These are phyloP conservation scores for Tetracladium setigerum DNA, from an alignment of 495 filamentous ascomycete species.

Conservation along the genomic window DNA sequence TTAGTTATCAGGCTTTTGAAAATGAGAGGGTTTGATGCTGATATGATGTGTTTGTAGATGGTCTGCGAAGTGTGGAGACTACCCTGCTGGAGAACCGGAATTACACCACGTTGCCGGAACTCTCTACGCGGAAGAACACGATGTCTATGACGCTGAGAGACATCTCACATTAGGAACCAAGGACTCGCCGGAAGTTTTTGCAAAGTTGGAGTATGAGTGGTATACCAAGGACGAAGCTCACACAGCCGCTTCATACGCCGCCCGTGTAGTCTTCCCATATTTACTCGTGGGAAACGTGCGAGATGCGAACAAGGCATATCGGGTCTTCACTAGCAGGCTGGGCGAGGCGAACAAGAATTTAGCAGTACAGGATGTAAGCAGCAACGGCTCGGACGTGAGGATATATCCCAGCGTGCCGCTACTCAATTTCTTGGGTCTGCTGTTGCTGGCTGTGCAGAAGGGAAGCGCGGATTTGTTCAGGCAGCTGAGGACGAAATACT, in stretches of 20 bases:
- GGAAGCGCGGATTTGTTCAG: conserved; percentile 75
- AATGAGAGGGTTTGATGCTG: neutral
- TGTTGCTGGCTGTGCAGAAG: conserved; percentile 77
- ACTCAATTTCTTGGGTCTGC: conserved; percentile 82
- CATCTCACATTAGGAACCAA: conserved; percentile 87
- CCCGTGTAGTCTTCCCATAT: conserved; percentile 85
- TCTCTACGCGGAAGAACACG: conserved; percentile 82
- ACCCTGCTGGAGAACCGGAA: conserved; percentile 89
- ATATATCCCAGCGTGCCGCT: conserved; percentile 84
- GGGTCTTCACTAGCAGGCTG: conserved; percentile 71
- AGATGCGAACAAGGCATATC: conserved; percentile 73
- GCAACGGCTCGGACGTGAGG: conserved; percentile 61
- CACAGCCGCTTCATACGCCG: conserved; percentile 82
- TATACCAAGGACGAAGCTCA: conserved; percentile 83
- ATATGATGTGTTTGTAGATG: conserved; percentile 44
- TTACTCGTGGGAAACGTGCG: conserved; percentile 85
- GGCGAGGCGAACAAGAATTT: conserved; percentile 60
- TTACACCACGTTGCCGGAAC: conserved; percentile 89
- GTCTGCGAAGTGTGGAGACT: conserved; percentile 76
- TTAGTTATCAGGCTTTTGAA: conserved; percentile 28
- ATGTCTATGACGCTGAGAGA: conserved; percentile 85
- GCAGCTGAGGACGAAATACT: conserved; percentile 76
- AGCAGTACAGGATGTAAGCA: conserved; percentile 73
- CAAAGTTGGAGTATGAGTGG: conserved; percentile 84
- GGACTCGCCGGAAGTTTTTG: conserved; percentile 74